Percentiles rank a stretch among this genome's conserved stretches.
These are phyloP conservation scores for Coffea humblotiana DNA, from an alignment of 305 asterid genomes.

Conservation along the genomic window DNA sequence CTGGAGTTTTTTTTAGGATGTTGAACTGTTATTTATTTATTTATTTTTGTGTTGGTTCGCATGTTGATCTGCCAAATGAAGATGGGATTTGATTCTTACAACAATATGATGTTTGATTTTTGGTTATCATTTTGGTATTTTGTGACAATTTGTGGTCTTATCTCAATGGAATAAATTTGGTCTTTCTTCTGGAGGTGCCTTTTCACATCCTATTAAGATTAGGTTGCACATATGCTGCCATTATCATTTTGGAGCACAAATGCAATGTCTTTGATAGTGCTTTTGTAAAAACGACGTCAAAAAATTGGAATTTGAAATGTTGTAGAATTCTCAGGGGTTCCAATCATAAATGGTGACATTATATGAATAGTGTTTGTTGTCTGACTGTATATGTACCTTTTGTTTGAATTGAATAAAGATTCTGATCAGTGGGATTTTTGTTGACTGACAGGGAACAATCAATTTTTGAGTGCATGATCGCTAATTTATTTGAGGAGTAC, in stretches of 20 bases:
- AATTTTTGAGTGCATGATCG: conserved; percentile 87
- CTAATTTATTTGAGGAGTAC: conserved; percentile 90
- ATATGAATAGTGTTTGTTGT: not conserved
- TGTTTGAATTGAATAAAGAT: not conserved
- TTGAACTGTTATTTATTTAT: not conserved
- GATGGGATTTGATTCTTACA: not conserved
- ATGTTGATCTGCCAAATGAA: not conserved
- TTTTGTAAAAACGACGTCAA: not conserved
- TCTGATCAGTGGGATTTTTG: conserved; percentile 12
- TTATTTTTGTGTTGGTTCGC: not conserved
- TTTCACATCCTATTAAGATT: not conserved
- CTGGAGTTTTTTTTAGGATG: not conserved
- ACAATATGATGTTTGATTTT: not conserved
- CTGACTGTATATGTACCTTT: not conserved
- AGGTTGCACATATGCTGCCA: not conserved
- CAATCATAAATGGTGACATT: not conserved
- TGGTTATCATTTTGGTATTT: not conserved
- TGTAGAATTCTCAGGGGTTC: not conserved
- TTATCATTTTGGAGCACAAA: not conserved
- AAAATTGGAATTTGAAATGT: not conserved
- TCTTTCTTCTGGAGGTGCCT: not conserved
- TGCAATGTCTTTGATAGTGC: not conserved
- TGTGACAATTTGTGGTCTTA: not conserved
- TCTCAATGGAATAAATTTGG: not conserved
- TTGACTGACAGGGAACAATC: conserved; percentile 71